Conservation (phyloP, 2,329 filamentous ascomycete species). For the Rhexocercosporidium sp. region DNA sequence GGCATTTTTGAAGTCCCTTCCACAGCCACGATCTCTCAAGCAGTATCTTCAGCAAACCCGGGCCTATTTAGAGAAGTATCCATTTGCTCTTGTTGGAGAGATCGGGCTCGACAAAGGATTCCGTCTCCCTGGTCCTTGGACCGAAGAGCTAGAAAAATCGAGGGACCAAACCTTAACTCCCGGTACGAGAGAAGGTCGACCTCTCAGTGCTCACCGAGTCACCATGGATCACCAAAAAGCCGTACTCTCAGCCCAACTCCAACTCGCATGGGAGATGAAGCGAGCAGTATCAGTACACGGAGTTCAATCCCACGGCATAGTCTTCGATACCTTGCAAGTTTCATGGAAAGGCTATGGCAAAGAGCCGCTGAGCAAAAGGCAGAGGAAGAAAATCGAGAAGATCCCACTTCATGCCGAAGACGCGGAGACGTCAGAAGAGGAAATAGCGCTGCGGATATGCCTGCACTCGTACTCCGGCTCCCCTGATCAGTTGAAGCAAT, state of each 20-base stretch:
- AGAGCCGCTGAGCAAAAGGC: constrained; percentile 62
- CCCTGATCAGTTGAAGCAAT: constrained; percentile 76
- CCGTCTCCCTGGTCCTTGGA: constrained; percentile 68
- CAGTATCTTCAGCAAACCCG: constrained; percentile 62
- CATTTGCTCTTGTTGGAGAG: constrained; percentile 74
- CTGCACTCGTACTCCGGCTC: constrained; percentile 92
- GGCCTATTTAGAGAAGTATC: constrained; percentile 59
- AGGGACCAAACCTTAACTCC: constrained; percentile 62
- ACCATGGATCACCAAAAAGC: constrained; percentile 70
- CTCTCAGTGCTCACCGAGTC: constrained; percentile 71
- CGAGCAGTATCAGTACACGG: constrained; percentile 81
- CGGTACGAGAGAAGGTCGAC: constrained; percentile 72
- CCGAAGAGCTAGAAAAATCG: constrained; percentile 45
- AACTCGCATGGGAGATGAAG: constrained; percentile 71
- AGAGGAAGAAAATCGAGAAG: constrained; percentile 56
- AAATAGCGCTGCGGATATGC: constrained; percentile 73
- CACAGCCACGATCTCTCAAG: constrained; percentile 64
- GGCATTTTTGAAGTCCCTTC: constrained; percentile 54
- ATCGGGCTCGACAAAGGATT: constrained; percentile 80
- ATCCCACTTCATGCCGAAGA: constrained; percentile 39
- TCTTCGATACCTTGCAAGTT: constrained; percentile 68
- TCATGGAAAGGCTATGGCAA: constrained; percentile 75
- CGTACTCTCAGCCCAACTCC: constrained; percentile 71
- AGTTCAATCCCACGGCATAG: constrained; percentile 56
- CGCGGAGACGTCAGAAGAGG: constrained; percentile 42